Conservation (phyloP, 208 protist species). For the Leishmania mexicana region DNA sequence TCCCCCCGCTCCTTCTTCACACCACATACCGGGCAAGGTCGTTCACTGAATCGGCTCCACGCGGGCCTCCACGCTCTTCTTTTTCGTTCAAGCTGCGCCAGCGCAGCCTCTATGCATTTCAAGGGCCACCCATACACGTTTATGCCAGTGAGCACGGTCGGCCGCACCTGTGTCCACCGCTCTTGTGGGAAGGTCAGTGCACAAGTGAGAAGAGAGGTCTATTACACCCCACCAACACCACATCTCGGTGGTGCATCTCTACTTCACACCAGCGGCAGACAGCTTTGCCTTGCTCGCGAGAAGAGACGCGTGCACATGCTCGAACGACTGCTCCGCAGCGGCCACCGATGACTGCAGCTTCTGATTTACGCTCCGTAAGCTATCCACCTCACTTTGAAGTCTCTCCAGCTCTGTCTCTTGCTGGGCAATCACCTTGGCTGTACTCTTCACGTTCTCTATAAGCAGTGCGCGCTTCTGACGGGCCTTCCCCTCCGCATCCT, state of each 20-base stretch:
- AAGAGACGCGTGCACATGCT: slow-evolving; percentile 76
- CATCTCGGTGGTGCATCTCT: not conserved
- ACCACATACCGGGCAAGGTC: not conserved
- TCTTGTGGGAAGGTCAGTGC: not conserved
- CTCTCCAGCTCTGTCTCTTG: slow-evolving; percentile 58
- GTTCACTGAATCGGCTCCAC: not conserved
- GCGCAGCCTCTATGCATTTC: slow-evolving; percentile 4
- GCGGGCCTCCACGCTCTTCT: not conserved
- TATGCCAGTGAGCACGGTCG: too few species aligned
- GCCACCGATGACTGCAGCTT: slow-evolving; percentile 45
- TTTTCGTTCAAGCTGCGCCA: not conserved
- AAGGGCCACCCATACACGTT: not conserved
- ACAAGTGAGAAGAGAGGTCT: not conserved
- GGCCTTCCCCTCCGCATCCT: slow-evolving; percentile 49
- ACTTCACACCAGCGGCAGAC: not conserved
- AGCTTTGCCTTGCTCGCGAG: slow-evolving; percentile 37
- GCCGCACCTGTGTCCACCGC: not conserved
- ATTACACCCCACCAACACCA: not conserved
- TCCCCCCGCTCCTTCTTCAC: not conserved
- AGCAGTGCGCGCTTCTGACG: slow-evolving; percentile 56
- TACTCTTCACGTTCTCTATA: slow-evolving; percentile 56
- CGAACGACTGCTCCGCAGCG: slow-evolving; percentile 69
- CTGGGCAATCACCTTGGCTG: slow-evolving; percentile 55
- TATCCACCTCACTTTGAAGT: slow-evolving; percentile 48
- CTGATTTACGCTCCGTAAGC: slow-evolving; percentile 43